phyloP scores from a whole-genome alignment of 768 basidiomycete species.

The Kwoniella shandongensis region DNA sequence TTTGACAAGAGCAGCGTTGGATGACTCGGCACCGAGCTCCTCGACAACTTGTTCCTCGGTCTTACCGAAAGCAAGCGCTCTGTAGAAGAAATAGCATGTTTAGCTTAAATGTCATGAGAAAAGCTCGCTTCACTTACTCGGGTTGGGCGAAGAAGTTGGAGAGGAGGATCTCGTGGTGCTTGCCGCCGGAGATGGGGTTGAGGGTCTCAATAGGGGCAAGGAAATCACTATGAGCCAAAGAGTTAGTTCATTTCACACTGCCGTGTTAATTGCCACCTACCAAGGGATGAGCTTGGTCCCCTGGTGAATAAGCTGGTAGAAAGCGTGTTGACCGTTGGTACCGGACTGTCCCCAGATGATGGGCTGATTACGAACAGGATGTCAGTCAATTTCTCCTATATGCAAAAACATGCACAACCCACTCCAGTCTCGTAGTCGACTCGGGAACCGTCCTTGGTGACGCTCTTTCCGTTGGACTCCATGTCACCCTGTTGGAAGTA shows the following conservation, averaged over 20 bases:
- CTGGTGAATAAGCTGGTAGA: constrained; percentile 80
- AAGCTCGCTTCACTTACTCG: constrained; percentile 56
- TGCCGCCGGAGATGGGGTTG: constrained; percentile 79
- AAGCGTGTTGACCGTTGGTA: constrained; percentile 98
- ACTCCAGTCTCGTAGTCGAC: constrained; percentile 97
- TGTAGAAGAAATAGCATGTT: constrained; percentile 21
- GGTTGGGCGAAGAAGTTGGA: constrained; percentile 99
- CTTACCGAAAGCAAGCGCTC: constrained; percentile 94
- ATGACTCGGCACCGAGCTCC: constrained; percentile 57
- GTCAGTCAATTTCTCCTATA: neutral
- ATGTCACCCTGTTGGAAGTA: constrained; percentile 99
- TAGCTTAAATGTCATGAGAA: neutral
- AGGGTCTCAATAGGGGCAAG: constrained; percentile 50
- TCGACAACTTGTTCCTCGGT: constrained; percentile 79
- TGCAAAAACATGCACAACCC: constrained; percentile 49
- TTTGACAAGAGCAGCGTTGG: constrained; percentile 82
- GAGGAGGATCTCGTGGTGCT: constrained; percentile 95
- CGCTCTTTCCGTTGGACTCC: constrained; percentile 97
- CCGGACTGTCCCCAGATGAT: constrained; percentile 99
- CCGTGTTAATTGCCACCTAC: constrained; percentile 40
- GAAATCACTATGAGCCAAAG: constrained; percentile 41
- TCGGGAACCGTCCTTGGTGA: constrained; percentile 88
- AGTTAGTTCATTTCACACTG: too few relatives aligned
- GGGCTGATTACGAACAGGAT: constrained; percentile 60
- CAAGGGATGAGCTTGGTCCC: constrained; percentile 55